Percentiles rank a stretch among this genome's conserved stretches.
These are phyloP conservation scores for Salicornia ramosissima DNA, from an alignment of 148 eudicot species.

Conservation along the genomic window DNA sequence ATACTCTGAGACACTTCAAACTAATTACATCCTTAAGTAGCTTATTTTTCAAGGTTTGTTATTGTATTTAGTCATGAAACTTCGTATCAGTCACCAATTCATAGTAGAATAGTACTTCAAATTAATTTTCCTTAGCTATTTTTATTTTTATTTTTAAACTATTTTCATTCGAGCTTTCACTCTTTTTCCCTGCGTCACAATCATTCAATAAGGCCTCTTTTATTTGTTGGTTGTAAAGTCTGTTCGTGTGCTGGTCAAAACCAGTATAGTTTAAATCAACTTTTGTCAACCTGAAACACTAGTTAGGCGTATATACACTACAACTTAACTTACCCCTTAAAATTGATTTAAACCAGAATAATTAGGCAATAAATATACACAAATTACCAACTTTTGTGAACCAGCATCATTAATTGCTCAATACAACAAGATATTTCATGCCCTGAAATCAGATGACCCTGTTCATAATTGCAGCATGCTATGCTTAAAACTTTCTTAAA, in stretches of 20 bases:
- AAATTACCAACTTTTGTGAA: no score
- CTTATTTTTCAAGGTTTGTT: no score
- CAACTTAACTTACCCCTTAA: not conserved
- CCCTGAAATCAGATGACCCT: not conserved
- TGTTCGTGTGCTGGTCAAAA: not conserved
- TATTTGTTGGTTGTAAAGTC: not conserved
- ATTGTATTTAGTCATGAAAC: no score
- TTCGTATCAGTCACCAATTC: no score
- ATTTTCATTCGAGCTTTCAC: no score
- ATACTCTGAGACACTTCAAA: no score
- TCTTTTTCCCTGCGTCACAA: not conserved
- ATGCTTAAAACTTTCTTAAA: not conserved
- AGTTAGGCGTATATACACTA: slow-evolving; percentile 12
- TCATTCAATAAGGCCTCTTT: not conserved
- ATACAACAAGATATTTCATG: not conserved
- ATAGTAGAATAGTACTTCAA: no score
- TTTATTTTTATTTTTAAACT: no score
- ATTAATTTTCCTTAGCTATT: no score
- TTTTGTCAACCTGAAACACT: not conserved
- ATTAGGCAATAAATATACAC: not conserved
- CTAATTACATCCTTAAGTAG: no score
- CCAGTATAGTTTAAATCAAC: not conserved
- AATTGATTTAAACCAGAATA: not conserved
- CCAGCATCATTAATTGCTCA: not conserved
- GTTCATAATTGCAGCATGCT: not conserved